Evolutionary conservation across 1,139 yeast species (phyloP).

Genomic region (Magnusiomyces fungicola): DNA sequence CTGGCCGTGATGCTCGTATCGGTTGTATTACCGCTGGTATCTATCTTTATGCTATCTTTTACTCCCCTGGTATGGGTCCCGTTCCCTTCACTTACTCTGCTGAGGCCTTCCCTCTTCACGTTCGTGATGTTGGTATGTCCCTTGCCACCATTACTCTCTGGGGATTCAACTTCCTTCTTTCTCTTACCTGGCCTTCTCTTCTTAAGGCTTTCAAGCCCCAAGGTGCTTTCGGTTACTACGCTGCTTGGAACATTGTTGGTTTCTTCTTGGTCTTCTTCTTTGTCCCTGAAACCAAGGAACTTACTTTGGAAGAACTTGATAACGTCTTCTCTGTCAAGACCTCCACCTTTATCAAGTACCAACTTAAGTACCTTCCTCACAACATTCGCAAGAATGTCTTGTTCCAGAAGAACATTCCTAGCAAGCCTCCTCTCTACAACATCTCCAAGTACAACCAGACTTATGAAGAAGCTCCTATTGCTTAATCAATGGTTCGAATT

Average conservation of each 20-base stretch:
- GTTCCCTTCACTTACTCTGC: slow-evolving; percentile 89
- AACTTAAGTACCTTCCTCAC: slow-evolving; percentile 29
- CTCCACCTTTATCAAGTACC: slow-evolving; percentile 30
- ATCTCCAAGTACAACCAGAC: slow-evolving; percentile 24
- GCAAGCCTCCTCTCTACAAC: slow-evolving; percentile 10
- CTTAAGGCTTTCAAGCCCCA: slow-evolving; percentile 58
- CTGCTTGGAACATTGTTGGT: slow-evolving; percentile 78
- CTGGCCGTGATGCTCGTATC: slow-evolving; percentile 46
- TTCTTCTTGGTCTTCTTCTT: slow-evolving; percentile 42
- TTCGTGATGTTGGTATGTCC: slow-evolving; percentile 82
- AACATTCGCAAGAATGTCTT: slow-evolving; percentile 18
- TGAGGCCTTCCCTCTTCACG: slow-evolving; percentile 77
- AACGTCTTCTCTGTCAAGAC: slow-evolving; percentile 35
- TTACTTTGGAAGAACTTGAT: slow-evolving; percentile 55
- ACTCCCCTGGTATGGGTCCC: slow-evolving; percentile 85
- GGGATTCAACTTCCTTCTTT: slow-evolving; percentile 76
- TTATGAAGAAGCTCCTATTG: too few relatives aligned
- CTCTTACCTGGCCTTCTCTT: slow-evolving; percentile 78
- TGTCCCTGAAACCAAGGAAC: slow-evolving; percentile 55
- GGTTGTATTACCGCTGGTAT: slow-evolving; percentile 66
- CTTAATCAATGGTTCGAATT: too few relatives aligned
- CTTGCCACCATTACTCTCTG: slow-evolving; percentile 79
- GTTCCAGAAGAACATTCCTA: slow-evolving; percentile 8
- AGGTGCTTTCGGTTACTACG: slow-evolving; percentile 87
- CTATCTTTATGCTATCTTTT: slow-evolving; percentile 63